These are phyloP conservation scores for Suillus hirtellus DNA, from an alignment of 768 basidiomycete genomes.

Conservation along the genomic window DNA sequence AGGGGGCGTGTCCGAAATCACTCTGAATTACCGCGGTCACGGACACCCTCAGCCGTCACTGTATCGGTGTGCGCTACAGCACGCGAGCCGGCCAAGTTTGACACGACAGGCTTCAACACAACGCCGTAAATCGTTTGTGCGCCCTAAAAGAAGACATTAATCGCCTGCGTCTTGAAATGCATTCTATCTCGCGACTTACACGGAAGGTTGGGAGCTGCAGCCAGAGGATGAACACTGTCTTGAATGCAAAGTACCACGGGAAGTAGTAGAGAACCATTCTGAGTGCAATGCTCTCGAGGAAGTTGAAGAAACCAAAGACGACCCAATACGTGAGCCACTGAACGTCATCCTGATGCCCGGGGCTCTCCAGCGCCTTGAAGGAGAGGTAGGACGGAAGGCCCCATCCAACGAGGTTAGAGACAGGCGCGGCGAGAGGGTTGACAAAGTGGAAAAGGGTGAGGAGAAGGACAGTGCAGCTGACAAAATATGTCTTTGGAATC, in stretches of 20 bases:
- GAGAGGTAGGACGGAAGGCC: constrained; percentile 93
- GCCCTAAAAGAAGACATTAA: constrained; percentile 52
- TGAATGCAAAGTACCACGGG: constrained; percentile 94
- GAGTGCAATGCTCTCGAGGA: constrained; percentile 84
- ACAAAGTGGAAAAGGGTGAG: constrained; percentile 76
- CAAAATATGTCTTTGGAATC: constrained; percentile 89
- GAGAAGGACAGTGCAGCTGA: constrained; percentile 68
- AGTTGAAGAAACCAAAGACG: constrained; percentile 92
- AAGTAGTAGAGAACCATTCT: constrained; percentile 87
- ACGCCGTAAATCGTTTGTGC: constrained; percentile 80
- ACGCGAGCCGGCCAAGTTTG: constrained; percentile 53
- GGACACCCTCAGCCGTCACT: constrained; percentile 49
- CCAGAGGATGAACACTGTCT: constrained; percentile 90
- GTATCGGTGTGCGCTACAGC: constrained; percentile 50
- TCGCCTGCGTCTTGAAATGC: not conserved
- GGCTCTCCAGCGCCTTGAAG: constrained; percentile 89
- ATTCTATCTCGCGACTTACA: constrained; percentile 47
- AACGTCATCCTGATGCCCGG: constrained; percentile 79
- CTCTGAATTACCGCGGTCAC: constrained; percentile 41
- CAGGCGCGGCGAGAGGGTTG: constrained; percentile 89
- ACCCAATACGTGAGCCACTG: constrained; percentile 99
- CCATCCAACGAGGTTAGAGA: constrained; percentile 96
- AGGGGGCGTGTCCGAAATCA: constrained; percentile 18
- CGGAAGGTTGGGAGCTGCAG: constrained; percentile 84
- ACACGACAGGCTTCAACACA: constrained; percentile 78